Base-by-base conservation (phyloP, 2,329 filamentous ascomycete genomes). In the Hansfordia pulvinata region DNA sequence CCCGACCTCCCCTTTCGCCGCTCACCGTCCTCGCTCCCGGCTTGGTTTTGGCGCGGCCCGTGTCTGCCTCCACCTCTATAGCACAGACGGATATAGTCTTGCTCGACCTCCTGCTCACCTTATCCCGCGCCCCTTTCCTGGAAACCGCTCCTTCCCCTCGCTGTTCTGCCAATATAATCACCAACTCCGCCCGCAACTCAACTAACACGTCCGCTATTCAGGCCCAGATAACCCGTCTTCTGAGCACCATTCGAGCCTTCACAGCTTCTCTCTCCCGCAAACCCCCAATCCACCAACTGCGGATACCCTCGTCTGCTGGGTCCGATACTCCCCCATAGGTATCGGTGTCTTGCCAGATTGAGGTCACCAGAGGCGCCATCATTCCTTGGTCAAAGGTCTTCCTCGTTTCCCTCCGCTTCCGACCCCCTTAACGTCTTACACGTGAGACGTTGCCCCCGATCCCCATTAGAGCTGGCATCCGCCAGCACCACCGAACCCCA, bases 361-460 rank as follows among this genome's bases (percentile, higher is more conserved):
- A 73, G 69, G 65, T 58, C 53, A 41, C 49, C 48, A 49, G 50
- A 56, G 61, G 69, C 74, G 74, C 63, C 85, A 93, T 66, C 59
- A 93, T 93, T 93, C 76, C 79, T 65, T 76, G 71, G 62, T 69
- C 65, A 60, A 79, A 83, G 71, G 72, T 75, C 61, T 79, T 83
- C 59, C 76, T 81, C 56, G 75, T 86, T 50, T 75, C 77, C 50
- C 75, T 86, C 56, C 81, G 78, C 57, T 76, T 77, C 53, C 75
- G 82, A 56, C 86, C 88, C 62, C 86, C 88, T 60, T 94, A 94
- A 90, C 80, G 77, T 74, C 67, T 70, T 64, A 62, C 60, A 56
- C 46, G 60, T 64, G 67, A 67, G 76, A 69, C 73, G 70, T 74
- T 73, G 46, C 41, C 44, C 39, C 34, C 37, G 38, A 38, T 35